Conservation (phyloP, 78 protist genomes). For the Pigoraptor vietnamica region DNA sequence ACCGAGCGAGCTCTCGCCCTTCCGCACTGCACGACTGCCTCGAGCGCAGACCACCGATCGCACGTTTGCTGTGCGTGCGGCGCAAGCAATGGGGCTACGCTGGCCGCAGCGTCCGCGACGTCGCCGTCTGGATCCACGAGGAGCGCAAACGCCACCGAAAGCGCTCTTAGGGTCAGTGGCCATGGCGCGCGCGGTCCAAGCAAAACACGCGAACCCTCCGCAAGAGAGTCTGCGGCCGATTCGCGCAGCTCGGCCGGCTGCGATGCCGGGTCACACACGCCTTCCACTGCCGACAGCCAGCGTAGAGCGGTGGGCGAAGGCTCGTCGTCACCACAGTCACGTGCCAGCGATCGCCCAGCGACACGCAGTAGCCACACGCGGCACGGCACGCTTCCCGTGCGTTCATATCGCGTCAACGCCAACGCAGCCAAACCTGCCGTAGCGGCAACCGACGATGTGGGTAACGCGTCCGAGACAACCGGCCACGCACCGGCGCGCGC, state of each 20-base stretch:
- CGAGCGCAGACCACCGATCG: too few species aligned
- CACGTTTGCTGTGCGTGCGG: too few species aligned
- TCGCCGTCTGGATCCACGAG: background rate
- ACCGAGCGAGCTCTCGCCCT: too few species aligned
- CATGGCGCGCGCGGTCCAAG: background rate
- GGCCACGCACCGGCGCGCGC: background rate
- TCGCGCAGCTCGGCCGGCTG: background rate
- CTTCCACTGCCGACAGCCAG: background rate
- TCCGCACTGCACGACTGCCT: too few species aligned
- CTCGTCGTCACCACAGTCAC: too few species aligned
- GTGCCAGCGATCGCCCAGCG: too few species aligned
- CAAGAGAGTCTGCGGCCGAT: background rate
- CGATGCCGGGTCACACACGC: background rate
- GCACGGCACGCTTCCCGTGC: background rate
- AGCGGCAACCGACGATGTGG: too few species aligned
- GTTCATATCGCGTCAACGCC: background rate
- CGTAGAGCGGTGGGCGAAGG: background rate
- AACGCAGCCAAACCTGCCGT: background rate
- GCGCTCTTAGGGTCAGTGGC: background rate
- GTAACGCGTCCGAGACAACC: too few species aligned
- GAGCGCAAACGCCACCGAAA: background rate
- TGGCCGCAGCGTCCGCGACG: background rate
- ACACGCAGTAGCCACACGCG: background rate
- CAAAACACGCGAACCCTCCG: background rate
- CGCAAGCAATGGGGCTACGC: too few species aligned